phyloP scores from a whole-genome alignment of 441 rosid genomes.

The Capsella rubella region DNA sequence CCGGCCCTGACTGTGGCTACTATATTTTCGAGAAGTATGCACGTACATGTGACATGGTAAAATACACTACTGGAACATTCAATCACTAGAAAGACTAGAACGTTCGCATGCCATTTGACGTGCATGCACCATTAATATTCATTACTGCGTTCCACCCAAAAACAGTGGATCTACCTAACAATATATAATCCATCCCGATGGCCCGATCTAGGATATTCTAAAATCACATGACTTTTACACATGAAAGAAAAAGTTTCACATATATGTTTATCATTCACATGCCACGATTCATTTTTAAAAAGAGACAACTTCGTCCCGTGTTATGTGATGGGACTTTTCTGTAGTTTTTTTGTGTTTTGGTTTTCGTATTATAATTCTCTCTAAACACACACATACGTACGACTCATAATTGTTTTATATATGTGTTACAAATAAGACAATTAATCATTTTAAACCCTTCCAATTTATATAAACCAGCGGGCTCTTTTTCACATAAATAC shows the following conservation, averaged over 20 bases:
- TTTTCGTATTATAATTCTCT: constrained; percentile 4
- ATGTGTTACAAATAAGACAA: neutral
- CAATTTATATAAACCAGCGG: neutral
- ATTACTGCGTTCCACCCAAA: constrained; percentile 15
- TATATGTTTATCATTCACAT: constrained; percentile 8
- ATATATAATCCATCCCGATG: neutral
- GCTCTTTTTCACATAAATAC: neutral
- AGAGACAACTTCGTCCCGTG: constrained; percentile 20
- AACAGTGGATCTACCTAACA: constrained; percentile 20
- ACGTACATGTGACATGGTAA: neutral
- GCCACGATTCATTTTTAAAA: neutral
- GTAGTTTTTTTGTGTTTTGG: neutral
- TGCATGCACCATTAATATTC: constrained; percentile 10
- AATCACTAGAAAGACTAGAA: neutral
- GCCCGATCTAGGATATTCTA: neutral
- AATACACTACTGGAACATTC: neutral
- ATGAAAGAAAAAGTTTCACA: constrained; percentile 31
- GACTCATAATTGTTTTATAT: neutral
- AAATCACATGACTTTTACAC: constrained; percentile 5
- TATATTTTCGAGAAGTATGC: constrained; percentile 4
- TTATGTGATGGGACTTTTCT: constrained; percentile 6
- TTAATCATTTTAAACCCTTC: constrained; percentile 6
- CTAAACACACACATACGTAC: neutral
- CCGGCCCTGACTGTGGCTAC: neutral
- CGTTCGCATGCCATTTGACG: constrained; percentile 6